These are phyloP conservation scores for Fusarium continuum DNA, from an alignment of 2,329 filamentous ascomycete genomes.

Conservation along the genomic window DNA sequence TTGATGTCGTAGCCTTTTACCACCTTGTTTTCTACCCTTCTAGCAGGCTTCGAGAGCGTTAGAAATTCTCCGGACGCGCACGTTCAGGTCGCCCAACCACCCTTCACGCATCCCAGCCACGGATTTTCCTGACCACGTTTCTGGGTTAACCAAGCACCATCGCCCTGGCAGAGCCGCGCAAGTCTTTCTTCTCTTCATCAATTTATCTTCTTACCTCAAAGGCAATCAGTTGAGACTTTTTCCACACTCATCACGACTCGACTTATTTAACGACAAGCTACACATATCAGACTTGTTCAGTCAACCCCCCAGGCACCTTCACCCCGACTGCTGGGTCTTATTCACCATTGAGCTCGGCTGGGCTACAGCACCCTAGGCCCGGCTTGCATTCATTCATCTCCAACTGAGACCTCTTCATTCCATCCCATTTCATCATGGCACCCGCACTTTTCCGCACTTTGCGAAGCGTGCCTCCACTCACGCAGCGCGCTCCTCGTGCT, in stretches of 20 bases:
- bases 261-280: neutral
- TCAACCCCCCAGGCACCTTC: neutral
- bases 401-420: slow-evolving; percentile 36
- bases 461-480: slow-evolving; percentile 43
- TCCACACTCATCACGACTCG: neutral
- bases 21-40: neutral
- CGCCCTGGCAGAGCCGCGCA: slow-evolving; percentile 26
- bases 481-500: slow-evolving; percentile 25
- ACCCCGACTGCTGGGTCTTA: slow-evolving; percentile 11
- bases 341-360: slow-evolving; percentile 39
- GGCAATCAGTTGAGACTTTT: neutral
- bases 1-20: neutral
- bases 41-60: neutral
- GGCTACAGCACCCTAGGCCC: slow-evolving; percentile 43
- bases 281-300: neutral
- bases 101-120: slow-evolving; percentile 41
- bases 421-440: slow-evolving; percentile 48
- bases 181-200: slow-evolving; percentile 2
- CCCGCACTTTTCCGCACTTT: slow-evolving; percentile 51
- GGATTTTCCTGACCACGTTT: slow-evolving; percentile 40
- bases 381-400: slow-evolving; percentile 18
- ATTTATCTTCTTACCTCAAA: slow-evolving; percentile 3
- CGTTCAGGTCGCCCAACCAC: slow-evolving; percentile 35
- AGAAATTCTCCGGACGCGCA: neutral
- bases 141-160: slow-evolving; percentile 43